Evolutionary conservation across 768 basidiomycete genomes (phyloP).

Genomic region (Kwoniella europaea): DNA sequence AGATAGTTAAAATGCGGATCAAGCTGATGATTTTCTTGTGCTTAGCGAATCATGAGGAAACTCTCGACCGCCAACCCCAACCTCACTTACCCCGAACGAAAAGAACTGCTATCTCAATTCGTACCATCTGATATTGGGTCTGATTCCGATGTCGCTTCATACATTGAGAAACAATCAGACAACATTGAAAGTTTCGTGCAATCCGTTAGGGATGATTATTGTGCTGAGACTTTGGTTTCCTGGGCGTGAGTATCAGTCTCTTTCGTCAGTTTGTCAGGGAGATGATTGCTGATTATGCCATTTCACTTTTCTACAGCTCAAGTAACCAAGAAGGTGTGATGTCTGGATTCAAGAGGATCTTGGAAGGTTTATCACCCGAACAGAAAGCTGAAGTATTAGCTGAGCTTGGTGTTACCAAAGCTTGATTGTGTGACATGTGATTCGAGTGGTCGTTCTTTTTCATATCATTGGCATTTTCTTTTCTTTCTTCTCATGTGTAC

Average conservation of each 20-base stretch:
- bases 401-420: slow-evolving; percentile 29
- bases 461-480: background rate
- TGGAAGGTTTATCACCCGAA: slow-evolving; percentile 41
- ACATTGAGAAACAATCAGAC: slow-evolving; percentile 43
- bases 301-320: slow-evolving; percentile 18
- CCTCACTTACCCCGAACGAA: slow-evolving; percentile 70
- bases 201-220: slow-evolving; percentile 43
- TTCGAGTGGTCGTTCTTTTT: background rate
- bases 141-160: slow-evolving; percentile 45
- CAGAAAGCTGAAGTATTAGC: slow-evolving; percentile 41
- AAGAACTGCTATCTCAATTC: slow-evolving; percentile 69
- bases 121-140: slow-evolving; percentile 55
- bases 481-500: slow-evolving; percentile 9
- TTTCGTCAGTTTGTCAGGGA: background rate
- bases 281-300: background rate
- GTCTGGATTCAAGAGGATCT: slow-evolving; percentile 46
- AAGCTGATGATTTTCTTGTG: background rate
- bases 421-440: background rate
- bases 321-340: slow-evolving; percentile 51
- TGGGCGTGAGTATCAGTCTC: slow-evolving; percentile 47
- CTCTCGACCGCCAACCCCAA: slow-evolving; percentile 75
- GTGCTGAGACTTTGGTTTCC: slow-evolving; percentile 41
- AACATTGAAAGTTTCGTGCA: slow-evolving; percentile 41
- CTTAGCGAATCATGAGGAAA: slow-evolving; percentile 61
- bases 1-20: slow-evolving; percentile 64